Conservation (phyloP, 495 filamentous ascomycete species). For the Pyrenula aspistea region DNA sequence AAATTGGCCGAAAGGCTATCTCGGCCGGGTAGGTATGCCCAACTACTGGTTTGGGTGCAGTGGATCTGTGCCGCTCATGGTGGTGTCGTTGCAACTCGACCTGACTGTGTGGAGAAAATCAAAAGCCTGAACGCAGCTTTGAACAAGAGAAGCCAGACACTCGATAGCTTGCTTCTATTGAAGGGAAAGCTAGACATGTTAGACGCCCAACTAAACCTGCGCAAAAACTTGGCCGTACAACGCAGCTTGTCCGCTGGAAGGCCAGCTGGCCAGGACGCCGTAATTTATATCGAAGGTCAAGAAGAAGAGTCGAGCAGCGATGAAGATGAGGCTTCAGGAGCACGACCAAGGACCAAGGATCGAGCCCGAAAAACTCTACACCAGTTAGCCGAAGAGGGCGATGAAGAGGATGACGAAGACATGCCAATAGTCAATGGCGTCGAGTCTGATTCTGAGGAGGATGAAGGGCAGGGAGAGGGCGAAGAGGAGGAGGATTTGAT, state of each 20-base stretch:
- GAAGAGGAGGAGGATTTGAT: slow-evolving; percentile 26
- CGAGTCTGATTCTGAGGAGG: slow-evolving; percentile 20
- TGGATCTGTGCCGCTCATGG: slow-evolving; percentile 93
- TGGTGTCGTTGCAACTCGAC: slow-evolving; percentile 74
- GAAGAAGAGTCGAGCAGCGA: slow-evolving; percentile 32
- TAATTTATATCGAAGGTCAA: slow-evolving; percentile 82
- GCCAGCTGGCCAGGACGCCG: slow-evolving; percentile 58
- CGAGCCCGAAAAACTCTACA: slow-evolving; percentile 13
- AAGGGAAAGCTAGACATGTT: slow-evolving; percentile 91
- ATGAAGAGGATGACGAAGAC: slow-evolving; percentile 22
- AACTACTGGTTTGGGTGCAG: slow-evolving; percentile 91
- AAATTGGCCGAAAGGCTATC: slow-evolving; percentile 81
- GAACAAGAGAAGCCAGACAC: slow-evolving; percentile 67
- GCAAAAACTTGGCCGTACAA: slow-evolving; percentile 44
- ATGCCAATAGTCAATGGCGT: slow-evolving; percentile 34
- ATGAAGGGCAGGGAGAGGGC: slow-evolving; percentile 24
- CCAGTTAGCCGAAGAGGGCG: slow-evolving; percentile 16
- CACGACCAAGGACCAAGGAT: slow-evolving; percentile 6
- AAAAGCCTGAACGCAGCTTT: slow-evolving; percentile 69
- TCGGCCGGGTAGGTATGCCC: slow-evolving; percentile 77
- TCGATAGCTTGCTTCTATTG: slow-evolving; percentile 73
- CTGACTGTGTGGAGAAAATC: slow-evolving; percentile 64
- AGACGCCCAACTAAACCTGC: slow-evolving; percentile 70
- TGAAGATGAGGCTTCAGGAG: slow-evolving; percentile 16
- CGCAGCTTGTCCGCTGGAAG: slow-evolving; percentile 36